Evolutionary conservation across 2,329 filamentous ascomycete genomes (phyloP).

Genomic region (Nannizziopsis arthrosporioides): DNA sequence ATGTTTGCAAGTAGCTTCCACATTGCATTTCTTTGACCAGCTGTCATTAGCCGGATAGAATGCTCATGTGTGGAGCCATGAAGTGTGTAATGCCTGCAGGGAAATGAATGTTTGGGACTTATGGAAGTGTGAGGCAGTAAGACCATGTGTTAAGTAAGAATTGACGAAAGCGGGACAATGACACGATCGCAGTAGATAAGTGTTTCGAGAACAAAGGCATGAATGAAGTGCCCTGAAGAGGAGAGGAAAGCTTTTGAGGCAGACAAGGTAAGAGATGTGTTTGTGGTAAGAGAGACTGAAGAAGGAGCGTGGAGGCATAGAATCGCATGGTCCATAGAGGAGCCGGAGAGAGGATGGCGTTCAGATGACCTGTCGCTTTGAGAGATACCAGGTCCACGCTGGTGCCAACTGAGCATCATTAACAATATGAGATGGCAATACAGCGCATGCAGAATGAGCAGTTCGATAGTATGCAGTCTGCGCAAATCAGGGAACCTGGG

Average conservation of each 20-base stretch:
- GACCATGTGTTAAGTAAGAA: neutral
- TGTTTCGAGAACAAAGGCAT: too few species aligned
- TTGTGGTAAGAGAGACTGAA: too few species aligned
- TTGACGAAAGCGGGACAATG: neutral
- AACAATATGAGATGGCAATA: constrained; percentile 7
- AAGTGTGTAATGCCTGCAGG: neutral
- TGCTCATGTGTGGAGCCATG: neutral
- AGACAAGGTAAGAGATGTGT: too few species aligned
- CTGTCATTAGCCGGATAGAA: neutral
- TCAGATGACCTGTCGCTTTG: too few species aligned
- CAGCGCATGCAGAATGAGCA: constrained; percentile 1
- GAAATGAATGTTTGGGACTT: constrained; percentile 1
- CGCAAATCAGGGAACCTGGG: constrained; percentile 5
- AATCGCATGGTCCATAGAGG: too few species aligned
- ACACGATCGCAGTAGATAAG: neutral
- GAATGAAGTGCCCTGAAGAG: neutral
- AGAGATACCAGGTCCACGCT: neutral
- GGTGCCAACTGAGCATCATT: neutral
- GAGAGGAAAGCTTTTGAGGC: neutral
- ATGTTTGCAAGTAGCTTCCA: constrained; percentile 3
- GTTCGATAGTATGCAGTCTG: neutral
- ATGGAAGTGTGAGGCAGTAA: neutral
- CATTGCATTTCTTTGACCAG: neutral
- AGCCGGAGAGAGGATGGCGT: neutral
- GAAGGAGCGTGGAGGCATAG: too few species aligned